Conservation (phyloP, 140 eudicot species). For the Cichorium intybus region DNA sequence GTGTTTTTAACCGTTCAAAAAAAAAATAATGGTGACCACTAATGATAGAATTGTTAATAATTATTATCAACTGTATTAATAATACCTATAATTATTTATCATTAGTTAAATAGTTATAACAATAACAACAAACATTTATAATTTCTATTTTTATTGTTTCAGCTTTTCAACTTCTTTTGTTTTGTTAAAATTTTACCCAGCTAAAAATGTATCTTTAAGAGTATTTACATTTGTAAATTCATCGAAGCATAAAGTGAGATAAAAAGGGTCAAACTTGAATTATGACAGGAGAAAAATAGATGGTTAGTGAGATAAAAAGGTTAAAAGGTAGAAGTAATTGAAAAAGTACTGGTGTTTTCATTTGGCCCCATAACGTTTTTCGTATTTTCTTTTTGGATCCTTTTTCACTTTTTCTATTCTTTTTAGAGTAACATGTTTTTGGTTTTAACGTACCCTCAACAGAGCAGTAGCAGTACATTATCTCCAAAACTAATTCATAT, state of each 20-base stretch:
- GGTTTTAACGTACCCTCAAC: slow-evolving; percentile 12
- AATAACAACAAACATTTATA: too few species aligned
- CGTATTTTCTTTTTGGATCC: neutral
- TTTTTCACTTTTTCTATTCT: slow-evolving; percentile 11
- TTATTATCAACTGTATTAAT: too few species aligned
- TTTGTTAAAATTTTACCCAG: too few species aligned
- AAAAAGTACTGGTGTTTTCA: slow-evolving; percentile 4
- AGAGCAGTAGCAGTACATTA: neutral
- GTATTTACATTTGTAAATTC: too few species aligned
- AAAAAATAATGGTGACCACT: too few species aligned
- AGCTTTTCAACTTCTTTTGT: too few species aligned
- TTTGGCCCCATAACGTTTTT: slow-evolving; percentile 13
- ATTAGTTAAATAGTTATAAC: too few species aligned
- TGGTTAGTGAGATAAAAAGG: slow-evolving; percentile 1
- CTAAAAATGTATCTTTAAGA: too few species aligned
- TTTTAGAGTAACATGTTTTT: slow-evolving; percentile 14
- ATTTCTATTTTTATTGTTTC: too few species aligned
- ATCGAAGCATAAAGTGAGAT: neutral
- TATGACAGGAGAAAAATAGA: neutral
- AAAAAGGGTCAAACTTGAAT: slow-evolving; percentile 1
- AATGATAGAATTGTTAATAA: too few species aligned
- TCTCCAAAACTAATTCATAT: neutral
- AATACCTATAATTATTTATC: too few species aligned
- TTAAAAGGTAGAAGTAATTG: slow-evolving; percentile 16
- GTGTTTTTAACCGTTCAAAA: too few species aligned